Conservation (phyloP, 495 filamentous ascomycete species). For the Daldinia bambusicola region DNA sequence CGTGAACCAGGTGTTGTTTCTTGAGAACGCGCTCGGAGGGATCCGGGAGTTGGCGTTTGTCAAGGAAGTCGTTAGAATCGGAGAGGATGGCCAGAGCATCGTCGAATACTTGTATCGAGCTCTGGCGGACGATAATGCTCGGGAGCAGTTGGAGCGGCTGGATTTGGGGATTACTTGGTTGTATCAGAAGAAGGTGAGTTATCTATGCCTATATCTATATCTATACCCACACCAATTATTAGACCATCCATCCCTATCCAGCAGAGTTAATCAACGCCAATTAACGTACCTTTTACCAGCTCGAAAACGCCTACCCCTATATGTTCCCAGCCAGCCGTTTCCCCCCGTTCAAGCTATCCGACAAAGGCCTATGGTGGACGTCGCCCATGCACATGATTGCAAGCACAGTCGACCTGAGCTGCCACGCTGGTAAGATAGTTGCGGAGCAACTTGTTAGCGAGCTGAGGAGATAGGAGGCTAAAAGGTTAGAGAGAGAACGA, state of each 20-base stretch:
- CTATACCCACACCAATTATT: not conserved
- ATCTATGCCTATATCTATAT: no score
- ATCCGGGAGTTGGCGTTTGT: conserved; percentile 39
- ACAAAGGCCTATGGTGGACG: conserved; percentile 46
- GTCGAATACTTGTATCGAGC: conserved; percentile 44
- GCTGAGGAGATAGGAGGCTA: not conserved
- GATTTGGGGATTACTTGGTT: conserved; percentile 38
- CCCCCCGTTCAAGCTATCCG: conserved; percentile 37
- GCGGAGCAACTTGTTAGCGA: conserved; percentile 40
- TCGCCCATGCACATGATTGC: conserved; percentile 37
- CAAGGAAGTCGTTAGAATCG: conserved; percentile 24
- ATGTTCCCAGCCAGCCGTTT: conserved; percentile 28
- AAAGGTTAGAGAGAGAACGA: no score
- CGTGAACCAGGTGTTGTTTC: conserved; percentile 37
- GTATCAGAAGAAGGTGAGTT: conserved; percentile 36
- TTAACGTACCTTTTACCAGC: conserved; percentile 11
- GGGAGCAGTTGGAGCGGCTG: conserved; percentile 17
- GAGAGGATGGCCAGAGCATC: conserved; percentile 5
- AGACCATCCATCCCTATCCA: not conserved
- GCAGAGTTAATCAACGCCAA: no score
- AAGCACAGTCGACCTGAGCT: conserved; percentile 43
- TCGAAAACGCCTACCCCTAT: conserved; percentile 41
- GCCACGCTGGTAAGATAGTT: conserved; percentile 43
- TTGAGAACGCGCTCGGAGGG: conserved; percentile 22
- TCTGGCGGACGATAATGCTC: conserved; percentile 27